Evolutionary conservation across 352 stramenopile species (phyloP).

Genomic region (Pythium coloratum): DNA sequence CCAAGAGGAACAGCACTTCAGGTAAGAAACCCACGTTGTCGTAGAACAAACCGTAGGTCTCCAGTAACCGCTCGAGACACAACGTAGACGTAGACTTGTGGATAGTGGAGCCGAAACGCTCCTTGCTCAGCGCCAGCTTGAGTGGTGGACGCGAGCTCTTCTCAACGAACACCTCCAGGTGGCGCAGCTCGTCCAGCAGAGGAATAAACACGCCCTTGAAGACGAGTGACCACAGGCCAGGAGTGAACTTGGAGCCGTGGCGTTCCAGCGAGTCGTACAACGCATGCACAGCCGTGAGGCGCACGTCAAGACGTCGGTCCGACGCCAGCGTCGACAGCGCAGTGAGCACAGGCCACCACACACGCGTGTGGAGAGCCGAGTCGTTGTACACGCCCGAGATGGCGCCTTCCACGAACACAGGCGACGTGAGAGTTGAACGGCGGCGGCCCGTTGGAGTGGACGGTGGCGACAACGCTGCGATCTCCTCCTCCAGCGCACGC

Average conservation of each 20-base stretch:
- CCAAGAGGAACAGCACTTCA: constrained; percentile 73
- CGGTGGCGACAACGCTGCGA: constrained; percentile 45
- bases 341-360: constrained; percentile 96
- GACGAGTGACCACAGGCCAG: constrained; percentile 76
- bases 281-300: constrained; percentile 63
- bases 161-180: constrained; percentile 64
- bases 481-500: constrained; percentile 58
- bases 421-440: constrained; percentile 32
- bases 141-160: constrained; percentile 37
- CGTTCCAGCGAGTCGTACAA: constrained; percentile 76
- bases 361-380: constrained; percentile 61
- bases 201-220: constrained; percentile 88
- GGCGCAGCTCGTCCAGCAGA: constrained; percentile 73
- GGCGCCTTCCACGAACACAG: constrained; percentile 2
- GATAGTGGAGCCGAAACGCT: constrained; percentile 14
- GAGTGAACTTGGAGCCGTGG: constrained; percentile 72
- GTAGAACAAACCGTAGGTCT: constrained; percentile 81
- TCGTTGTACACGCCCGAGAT: constrained; percentile 58
- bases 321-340: constrained; percentile 93
- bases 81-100: constrained; percentile 61
- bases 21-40: constrained; percentile 76
- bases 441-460: constrained; percentile 33
- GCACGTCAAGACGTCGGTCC: constrained; percentile 90
- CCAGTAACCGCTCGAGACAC: constrained; percentile 59
- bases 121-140: constrained; percentile 44